Evolutionary conservation across 2,329 filamentous ascomycete species (phyloP).

Genomic region (Cordyceps cicadae): DNA sequence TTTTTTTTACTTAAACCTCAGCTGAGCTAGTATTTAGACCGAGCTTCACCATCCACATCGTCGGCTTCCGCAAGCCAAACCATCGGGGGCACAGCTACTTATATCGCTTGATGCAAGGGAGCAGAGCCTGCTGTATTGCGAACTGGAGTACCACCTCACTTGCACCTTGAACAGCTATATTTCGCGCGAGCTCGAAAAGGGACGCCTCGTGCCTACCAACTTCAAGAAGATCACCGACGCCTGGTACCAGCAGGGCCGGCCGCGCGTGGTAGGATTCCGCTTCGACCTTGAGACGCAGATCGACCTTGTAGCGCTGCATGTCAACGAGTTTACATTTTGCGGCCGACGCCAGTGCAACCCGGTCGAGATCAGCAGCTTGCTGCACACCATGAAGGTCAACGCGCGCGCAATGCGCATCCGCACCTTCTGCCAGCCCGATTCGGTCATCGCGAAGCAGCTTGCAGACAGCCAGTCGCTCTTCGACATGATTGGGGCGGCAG

Average conservation of each 20-base stretch:
- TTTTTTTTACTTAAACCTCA: not conserved
- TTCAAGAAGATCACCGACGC: constrained; percentile 42
- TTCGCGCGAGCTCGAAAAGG: constrained; percentile 43
- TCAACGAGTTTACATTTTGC: constrained; percentile 46
- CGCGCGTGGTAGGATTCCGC: constrained; percentile 47
- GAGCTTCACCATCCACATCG: constrained; percentile 30
- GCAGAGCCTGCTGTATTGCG: constrained; percentile 51
- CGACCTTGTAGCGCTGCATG: constrained; percentile 43
- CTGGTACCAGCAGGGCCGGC: constrained; percentile 46
- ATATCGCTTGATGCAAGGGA: constrained; percentile 48
- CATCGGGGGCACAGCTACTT: constrained; percentile 25
- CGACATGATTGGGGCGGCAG: constrained; percentile 38
- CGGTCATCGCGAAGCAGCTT: constrained; percentile 50
- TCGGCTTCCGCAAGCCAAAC: constrained; percentile 24
- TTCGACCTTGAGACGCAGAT: constrained; percentile 54
- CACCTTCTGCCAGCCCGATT: constrained; percentile 51
- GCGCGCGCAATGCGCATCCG: constrained; percentile 44
- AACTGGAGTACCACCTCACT: constrained; percentile 48
- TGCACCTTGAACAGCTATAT: constrained; percentile 45
- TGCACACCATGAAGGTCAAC: constrained; percentile 45
- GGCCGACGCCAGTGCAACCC: constrained; percentile 36
- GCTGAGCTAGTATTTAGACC: constrained; percentile 21
- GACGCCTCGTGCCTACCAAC: constrained; percentile 43
- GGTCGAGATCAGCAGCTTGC: constrained; percentile 36
- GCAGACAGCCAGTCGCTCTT: constrained; percentile 44